Evolutionary conservation across 2,329 filamentous ascomycete genomes (phyloP).

Genomic region (Claviceps maximensis): DNA sequence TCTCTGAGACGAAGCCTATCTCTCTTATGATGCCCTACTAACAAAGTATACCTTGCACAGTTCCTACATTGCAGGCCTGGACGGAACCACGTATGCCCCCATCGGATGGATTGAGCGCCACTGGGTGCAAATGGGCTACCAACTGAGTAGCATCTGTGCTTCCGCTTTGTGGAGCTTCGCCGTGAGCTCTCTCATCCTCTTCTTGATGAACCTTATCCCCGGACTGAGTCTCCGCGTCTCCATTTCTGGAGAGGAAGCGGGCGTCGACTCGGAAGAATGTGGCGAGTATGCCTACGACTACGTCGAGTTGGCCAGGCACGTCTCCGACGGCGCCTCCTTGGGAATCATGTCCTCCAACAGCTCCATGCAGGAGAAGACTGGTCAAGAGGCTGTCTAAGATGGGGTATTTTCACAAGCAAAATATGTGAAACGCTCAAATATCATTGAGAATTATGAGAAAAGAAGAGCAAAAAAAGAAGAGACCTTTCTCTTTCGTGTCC

Average conservation of each 20-base stretch:
- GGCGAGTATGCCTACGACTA: slow-evolving; percentile 79
- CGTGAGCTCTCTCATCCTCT: slow-evolving; percentile 55
- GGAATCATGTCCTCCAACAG: slow-evolving; percentile 11
- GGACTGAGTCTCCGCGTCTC: slow-evolving; percentile 55
- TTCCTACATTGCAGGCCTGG: slow-evolving; percentile 60
- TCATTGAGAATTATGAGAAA: too few relatives aligned
- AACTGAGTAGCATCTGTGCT: slow-evolving; percentile 54
- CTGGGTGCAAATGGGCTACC: slow-evolving; percentile 58
- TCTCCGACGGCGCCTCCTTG: slow-evolving; percentile 27
- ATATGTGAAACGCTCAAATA: too few relatives aligned
- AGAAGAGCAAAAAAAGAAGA: too few relatives aligned
- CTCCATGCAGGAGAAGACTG: slow-evolving; percentile 18
- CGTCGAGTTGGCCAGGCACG: slow-evolving; percentile 56
- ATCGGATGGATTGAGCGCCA: slow-evolving; percentile 62
- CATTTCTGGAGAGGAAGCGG: slow-evolving; percentile 55
- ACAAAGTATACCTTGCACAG: slow-evolving; percentile 16
- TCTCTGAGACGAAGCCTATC: not conserved
- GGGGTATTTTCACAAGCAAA: not conserved
- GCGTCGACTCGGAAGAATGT: slow-evolving; percentile 61
- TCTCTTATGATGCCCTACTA: not conserved
- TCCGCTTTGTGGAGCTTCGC: slow-evolving; percentile 53
- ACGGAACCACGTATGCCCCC: slow-evolving; percentile 44
- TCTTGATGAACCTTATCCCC: slow-evolving; percentile 56
- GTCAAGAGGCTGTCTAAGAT: not conserved
- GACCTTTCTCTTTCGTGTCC: too few relatives aligned